phyloP scores from a whole-genome alignment of 768 basidiomycete species.

The Gautieria morchelliformis region DNA sequence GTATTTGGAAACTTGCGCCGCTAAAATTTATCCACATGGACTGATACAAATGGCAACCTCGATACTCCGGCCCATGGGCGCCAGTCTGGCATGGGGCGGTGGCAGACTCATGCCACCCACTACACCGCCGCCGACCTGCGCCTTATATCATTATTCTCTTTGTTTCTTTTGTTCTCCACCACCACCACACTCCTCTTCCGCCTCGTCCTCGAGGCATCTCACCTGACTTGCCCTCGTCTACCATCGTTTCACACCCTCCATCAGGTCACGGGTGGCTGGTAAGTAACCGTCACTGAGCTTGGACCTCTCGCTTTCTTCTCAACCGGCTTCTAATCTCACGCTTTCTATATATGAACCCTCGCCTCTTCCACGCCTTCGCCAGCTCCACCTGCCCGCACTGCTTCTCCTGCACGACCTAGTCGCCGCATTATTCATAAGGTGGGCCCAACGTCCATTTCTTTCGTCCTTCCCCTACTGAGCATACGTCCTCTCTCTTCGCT shows the following conservation, averaged over 20 bases:
- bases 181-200: not conserved
- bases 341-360: not conserved
- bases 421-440: not conserved
- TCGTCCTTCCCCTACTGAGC: not conserved
- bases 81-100: not conserved
- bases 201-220: not conserved
- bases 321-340: constrained; percentile 3
- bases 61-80: not conserved
- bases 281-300: not conserved
- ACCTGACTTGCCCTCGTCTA: not conserved
- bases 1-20: too few relatives aligned
- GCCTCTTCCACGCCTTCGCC: not conserved
- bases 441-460: not conserved
- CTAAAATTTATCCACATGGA: too few relatives aligned
- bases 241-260: not conserved
- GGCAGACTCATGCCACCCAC: not conserved
- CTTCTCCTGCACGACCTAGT: not conserved
- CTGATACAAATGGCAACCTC: too few relatives aligned
- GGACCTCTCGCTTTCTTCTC: not conserved
- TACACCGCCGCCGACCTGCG: not conserved
- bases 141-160: not conserved
- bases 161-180: not conserved
- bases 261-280: not conserved
- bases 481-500: not conserved
- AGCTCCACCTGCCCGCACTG: not conserved